Conservation (phyloP, 352 stramenopile genomes). For the Globisporangium takayamanum region DNA sequence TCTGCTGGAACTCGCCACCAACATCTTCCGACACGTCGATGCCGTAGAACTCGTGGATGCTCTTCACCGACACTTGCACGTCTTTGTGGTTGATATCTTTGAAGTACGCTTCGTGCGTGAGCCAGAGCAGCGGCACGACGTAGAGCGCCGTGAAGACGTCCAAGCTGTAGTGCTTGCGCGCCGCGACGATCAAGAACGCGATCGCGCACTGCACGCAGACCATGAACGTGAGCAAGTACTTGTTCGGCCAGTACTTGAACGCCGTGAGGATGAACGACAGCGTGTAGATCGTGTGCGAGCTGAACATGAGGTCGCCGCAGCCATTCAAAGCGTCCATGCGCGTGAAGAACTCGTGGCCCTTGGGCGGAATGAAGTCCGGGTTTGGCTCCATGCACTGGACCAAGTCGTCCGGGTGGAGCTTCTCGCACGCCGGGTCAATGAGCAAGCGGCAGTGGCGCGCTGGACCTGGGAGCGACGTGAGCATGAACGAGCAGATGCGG, state of each 20-base stretch:
- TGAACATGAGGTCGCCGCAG: slow-evolving; percentile 91
- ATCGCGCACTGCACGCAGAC: slow-evolving; percentile 72
- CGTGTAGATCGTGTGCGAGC: slow-evolving; percentile 90
- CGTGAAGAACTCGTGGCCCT: slow-evolving; percentile 43
- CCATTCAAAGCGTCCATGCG: slow-evolving; percentile 74
- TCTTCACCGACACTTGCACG: slow-evolving; percentile 47
- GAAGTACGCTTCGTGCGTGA: slow-evolving; percentile 71
- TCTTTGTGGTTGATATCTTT: slow-evolving; percentile 83
- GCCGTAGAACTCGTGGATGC: slow-evolving; percentile 51
- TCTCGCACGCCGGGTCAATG: slow-evolving; percentile 58
- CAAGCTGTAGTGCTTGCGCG: slow-evolving; percentile 88
- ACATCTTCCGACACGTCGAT: slow-evolving; percentile 31
- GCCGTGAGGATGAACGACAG: slow-evolving; percentile 81
- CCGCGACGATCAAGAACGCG: slow-evolving; percentile 84
- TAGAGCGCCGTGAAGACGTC: slow-evolving; percentile 88
- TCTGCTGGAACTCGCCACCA: slow-evolving; percentile 11
- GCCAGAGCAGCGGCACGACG: slow-evolving; percentile 83
- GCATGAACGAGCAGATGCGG: slow-evolving; percentile 74
- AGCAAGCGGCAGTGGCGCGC: slow-evolving; percentile 66
- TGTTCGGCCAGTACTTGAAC: slow-evolving; percentile 87
- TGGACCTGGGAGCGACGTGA: slow-evolving; percentile 62
- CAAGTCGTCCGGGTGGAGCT: slow-evolving; percentile 42
- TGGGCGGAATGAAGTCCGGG: slow-evolving; percentile 66
- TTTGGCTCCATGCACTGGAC: slow-evolving; percentile 55
- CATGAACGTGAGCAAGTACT: slow-evolving; percentile 66